Base-by-base conservation (phyloP, 164 flowering plant species). In the Protea cynaroides region DNA sequence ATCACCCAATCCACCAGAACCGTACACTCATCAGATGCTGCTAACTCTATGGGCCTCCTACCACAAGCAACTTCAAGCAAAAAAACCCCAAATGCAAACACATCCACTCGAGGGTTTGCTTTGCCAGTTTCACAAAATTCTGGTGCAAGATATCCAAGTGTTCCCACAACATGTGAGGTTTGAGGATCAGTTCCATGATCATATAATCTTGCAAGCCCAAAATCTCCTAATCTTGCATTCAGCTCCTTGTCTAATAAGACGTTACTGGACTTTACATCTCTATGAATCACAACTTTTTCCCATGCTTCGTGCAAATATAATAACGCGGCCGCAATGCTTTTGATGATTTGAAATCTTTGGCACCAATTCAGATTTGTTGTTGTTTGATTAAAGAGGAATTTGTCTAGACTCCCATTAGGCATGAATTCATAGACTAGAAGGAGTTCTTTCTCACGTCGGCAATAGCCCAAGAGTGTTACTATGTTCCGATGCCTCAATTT, bases 111-210 rank as follows among this genome's bases (percentile, higher is more conserved):
- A 11, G 49, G 12, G 17, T 17, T 37, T 4, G 52, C 25, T 50
- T 37, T 22, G 15, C 63, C 34, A 25, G 8, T 61, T 61, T 29
- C 43, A 43, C n/a, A 17, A 47, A 61, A 22, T 13, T 61, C 63
- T 44, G 63, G 63, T 24, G 63, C 63, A 24, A 61, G 63, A 61
- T 61, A 61, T 43, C 63, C 63, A 0, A 44, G 25, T 8, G 51
- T 61, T 5, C 63, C 63, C 6, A 44, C 51, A n/a, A 61, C 63
- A 22, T 18, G 22, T 17, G 63, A 18, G 4, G 63, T 61, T 44
- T 43, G 51, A 12, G 63, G 51, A 44, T 43, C 63, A 24, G 63
- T 44, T 44, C 49, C 49, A 15, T 44, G 49, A 8, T 44, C 49
- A 44, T 44, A 44, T 44, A 44, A 15, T 15, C 49, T 44, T 15